Conservation (phyloP, 2,329 filamentous ascomycete species). For the Cladosporium sp. region DNA sequence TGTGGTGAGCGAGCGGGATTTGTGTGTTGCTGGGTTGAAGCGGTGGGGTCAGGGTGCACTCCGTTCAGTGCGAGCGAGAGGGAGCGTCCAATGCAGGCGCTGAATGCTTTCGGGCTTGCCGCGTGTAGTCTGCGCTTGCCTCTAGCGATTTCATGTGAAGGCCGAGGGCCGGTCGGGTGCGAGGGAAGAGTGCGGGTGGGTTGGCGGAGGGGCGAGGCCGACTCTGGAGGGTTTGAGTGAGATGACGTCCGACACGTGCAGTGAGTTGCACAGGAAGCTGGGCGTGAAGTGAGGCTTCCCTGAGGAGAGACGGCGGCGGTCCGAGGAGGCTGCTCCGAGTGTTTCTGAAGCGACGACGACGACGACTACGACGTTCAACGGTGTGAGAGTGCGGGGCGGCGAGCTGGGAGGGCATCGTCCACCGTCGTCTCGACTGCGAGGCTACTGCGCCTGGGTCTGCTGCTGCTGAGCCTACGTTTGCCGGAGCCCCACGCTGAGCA, state of each 20-base stretch:
- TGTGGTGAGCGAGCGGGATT: not conserved
- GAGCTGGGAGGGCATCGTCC: too few relatives aligned
- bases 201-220: not conserved
- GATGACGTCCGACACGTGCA: too few relatives aligned
- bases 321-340: too few relatives aligned
- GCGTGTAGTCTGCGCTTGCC: not conserved
- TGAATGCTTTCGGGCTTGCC: not conserved
- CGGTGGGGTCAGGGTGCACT: not conserved
- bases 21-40: not conserved
- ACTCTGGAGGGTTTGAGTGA: too few relatives aligned
- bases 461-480: not conserved
- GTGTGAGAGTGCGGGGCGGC: not conserved
- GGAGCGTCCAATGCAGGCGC: not conserved
- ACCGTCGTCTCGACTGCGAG: too few relatives aligned
- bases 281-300: too few relatives aligned
- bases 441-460: not conserved
- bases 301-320: too few relatives aligned
- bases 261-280: too few relatives aligned
- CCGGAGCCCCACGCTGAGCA: slow-evolving; percentile 1
- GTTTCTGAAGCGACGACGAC: too few relatives aligned
- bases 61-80: not conserved
- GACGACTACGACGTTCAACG: not conserved
- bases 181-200: not conserved
- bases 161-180: slow-evolving; percentile 7
- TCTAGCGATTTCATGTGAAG: slow-evolving; percentile 8